Conservation (phyloP, 2,329 filamentous ascomycete genomes). For the Talaromyces atroroseus region DNA sequence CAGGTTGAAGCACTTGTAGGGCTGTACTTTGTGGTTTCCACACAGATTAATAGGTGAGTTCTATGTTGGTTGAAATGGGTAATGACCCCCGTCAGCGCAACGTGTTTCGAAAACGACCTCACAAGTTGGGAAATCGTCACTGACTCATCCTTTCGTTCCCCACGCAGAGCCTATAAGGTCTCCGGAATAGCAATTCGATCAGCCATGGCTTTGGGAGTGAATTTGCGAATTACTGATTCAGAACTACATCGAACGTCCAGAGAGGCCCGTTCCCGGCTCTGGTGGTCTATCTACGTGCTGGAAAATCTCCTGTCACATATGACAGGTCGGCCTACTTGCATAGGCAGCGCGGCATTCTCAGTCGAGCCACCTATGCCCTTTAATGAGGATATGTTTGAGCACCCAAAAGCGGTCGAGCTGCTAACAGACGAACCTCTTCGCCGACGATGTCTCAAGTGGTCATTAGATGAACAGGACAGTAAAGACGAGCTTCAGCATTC, state of each 20-base stretch:
- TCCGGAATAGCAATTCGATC: constrained; percentile 36
- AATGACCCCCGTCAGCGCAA: neutral
- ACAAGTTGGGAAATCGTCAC: neutral
- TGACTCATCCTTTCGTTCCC: neutral
- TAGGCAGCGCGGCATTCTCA: constrained; percentile 34
- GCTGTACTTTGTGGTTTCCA: constrained; percentile 34
- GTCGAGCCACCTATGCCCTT: constrained; percentile 32
- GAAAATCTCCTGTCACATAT: constrained; percentile 39
- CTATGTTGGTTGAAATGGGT: neutral
- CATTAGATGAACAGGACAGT: constrained; percentile 22
- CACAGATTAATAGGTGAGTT: constrained; percentile 40
- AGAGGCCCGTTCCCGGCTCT: constrained; percentile 37
- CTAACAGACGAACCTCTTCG: constrained; percentile 13
- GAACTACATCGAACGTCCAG: constrained; percentile 32
- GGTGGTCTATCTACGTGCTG: constrained; percentile 40
- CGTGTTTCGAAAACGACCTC: neutral
- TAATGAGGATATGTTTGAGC: constrained; percentile 32
- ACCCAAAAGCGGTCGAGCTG: constrained; percentile 16
- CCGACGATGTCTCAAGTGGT: constrained; percentile 21
- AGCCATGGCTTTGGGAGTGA: constrained; percentile 37
- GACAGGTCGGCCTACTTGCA: constrained; percentile 37
- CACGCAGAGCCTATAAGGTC: constrained; percentile 35
- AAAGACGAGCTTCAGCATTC: constrained; percentile 10
- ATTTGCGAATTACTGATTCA: constrained; percentile 34
- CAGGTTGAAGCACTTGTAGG: constrained; percentile 37